Base-by-base conservation (phyloP, 2,329 filamentous ascomycete genomes). In the Emergomyces pasteurianus region DNA sequence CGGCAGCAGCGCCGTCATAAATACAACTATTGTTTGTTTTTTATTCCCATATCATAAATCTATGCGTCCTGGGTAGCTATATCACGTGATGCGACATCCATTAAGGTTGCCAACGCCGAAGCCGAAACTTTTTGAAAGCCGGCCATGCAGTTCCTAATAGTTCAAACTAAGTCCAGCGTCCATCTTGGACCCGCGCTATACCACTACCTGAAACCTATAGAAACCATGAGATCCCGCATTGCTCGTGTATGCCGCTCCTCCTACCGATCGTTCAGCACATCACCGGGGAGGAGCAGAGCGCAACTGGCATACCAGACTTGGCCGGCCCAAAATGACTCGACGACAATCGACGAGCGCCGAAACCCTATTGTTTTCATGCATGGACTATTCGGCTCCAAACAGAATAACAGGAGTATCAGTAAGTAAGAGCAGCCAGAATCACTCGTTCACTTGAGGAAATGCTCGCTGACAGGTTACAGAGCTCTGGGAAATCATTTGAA, bases 391-490 rank as follows among this genome's bases (percentile, higher is more conserved):
- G 92, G 92, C 28, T 95, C 89, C 57, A 95, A 94, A 58, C 65
- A 90, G 78, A 96, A 96, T 74, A 95, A 96, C 72, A 80, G 90
- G 74, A 88, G 82, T 69, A 91, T 96, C 65, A 95, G 90, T 87
- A 95, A 90, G 91, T 95, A 79, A 75, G 60, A 57, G 38, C 18
- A 18, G 31, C 59, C 21, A 31, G 26, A 47, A 54, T 56, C 7
- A 3, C 26, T 38, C 12, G 46, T 58, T 46, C 10, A 18, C 28
- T 7, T 16, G 40, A 9, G 31, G 7, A 28, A 18, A 12, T 7
- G 36, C 18, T 42, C 28, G 7, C 49, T 58, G 42, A 40, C 21
- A 46, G 21, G 42, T 28, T 42, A 1, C 46, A 95, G 90, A 77
- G 84, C 83, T 43, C 79, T 96, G 52, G 87, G 90, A 31, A 84